Percentiles rank a stretch among this genome's conserved stretches.
These are phyloP conservation scores for Marchantia paleacea DNA, from an alignment of 225 moss, liverwort and hornwort species.

Conservation along the genomic window DNA sequence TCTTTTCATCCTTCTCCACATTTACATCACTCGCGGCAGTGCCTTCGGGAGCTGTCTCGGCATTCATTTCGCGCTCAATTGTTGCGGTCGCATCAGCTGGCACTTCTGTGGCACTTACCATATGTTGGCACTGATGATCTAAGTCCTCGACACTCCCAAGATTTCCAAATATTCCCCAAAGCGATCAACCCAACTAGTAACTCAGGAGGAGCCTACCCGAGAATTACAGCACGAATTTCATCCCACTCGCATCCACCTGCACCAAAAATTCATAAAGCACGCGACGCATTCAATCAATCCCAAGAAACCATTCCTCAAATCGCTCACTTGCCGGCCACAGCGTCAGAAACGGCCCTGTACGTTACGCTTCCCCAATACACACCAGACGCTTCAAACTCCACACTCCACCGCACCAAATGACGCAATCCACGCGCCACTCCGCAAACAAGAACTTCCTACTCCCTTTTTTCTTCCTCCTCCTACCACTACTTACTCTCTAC, in stretches of 20 bases:
- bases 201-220: neutral
- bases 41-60: constrained; percentile 12
- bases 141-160: neutral
- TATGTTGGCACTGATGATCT: constrained; percentile 8
- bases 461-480: too few relatives aligned
- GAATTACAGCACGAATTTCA: constrained; percentile 15
- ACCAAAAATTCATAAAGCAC: neutral
- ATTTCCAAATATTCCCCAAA: neutral
- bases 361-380: neutral
- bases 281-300: neutral
- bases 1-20: constrained; percentile 12
- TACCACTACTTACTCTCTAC: neutral
- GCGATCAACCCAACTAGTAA: neutral
- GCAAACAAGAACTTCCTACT: neutral
- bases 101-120: constrained; percentile 22
- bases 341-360: constrained; percentile 2
- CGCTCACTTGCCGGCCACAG: neutral
- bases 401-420: neutral
- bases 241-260: constrained; percentile 7
- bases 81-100: constrained; percentile 25
- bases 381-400: neutral
- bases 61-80: constrained; percentile 20
- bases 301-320: neutral
- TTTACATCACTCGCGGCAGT: constrained; percentile 4
- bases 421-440: neutral